Percentiles rank a stretch among this genome's conserved stretches.
Evolutionary conservation across 306 rosid species (phyloP).

Genomic region (Bauhinia variegata): DNA sequence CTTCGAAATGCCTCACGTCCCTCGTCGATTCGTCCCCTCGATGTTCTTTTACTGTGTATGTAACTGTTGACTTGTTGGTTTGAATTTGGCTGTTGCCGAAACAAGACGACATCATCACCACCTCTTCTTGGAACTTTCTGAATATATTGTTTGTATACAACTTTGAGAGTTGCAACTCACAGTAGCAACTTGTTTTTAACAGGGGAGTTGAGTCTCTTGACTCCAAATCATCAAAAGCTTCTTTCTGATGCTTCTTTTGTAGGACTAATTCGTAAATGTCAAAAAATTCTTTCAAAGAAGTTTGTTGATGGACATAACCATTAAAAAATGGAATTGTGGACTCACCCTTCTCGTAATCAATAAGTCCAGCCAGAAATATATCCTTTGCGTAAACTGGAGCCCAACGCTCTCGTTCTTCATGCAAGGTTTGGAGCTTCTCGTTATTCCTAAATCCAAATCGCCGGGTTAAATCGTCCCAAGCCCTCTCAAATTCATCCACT

Average conservation of each 20-base stretch:
- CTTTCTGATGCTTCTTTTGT: slow-evolving; percentile 59
- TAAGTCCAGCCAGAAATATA: slow-evolving; percentile 81
- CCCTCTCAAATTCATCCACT: slow-evolving; percentile 83
- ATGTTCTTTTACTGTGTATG: slow-evolving; percentile 71
- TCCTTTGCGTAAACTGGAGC: slow-evolving; percentile 82
- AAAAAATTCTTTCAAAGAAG: slow-evolving; percentile 79
- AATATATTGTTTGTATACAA: slow-evolving; percentile 70
- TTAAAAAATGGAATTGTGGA: slow-evolving; percentile 57
- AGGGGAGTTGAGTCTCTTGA: slow-evolving; percentile 60
- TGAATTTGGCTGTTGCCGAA: slow-evolving; percentile 64
- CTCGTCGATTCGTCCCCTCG: slow-evolving; percentile 56
- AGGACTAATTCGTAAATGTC: slow-evolving; percentile 56
- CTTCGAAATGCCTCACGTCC: slow-evolving; percentile 65
- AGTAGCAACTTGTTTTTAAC: slow-evolving; percentile 65
- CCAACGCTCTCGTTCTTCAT: slow-evolving; percentile 85
- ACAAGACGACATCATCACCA: slow-evolving; percentile 73
- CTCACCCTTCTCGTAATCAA: slow-evolving; percentile 56
- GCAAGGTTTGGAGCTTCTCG: slow-evolving; percentile 59
- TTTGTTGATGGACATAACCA: slow-evolving; percentile 67
- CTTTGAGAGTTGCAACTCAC: slow-evolving; percentile 86
- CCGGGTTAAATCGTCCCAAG: slow-evolving; percentile 76
- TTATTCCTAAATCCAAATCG: slow-evolving; percentile 61
- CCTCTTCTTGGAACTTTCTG: slow-evolving; percentile 83
- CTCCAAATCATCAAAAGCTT: slow-evolving; percentile 73
- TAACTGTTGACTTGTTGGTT: slow-evolving; percentile 59